Evolutionary conservation across 2,329 filamentous ascomycete genomes (phyloP).

Genomic region (Neonectria sp.): DNA sequence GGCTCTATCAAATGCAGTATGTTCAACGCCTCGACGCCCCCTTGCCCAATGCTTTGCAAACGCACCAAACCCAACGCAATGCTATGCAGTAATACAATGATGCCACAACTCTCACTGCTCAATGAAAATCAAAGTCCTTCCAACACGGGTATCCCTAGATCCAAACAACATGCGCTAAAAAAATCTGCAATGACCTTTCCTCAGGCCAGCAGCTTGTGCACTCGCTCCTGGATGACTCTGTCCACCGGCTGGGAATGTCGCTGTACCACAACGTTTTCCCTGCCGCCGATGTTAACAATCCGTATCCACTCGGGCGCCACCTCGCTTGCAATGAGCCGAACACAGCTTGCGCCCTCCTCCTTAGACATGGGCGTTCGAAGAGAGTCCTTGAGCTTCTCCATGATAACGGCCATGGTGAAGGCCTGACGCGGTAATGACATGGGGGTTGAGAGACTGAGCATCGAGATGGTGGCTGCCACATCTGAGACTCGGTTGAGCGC

Average conservation of each 20-base stretch:
- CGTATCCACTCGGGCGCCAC: constrained; percentile 71
- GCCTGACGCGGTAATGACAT: constrained; percentile 70
- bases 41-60: constrained; percentile 38
- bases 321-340: constrained; percentile 67
- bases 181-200: not conserved
- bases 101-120: constrained; percentile 21
- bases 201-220: constrained; percentile 52
- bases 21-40: constrained; percentile 38
- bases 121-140: constrained; percentile 17
- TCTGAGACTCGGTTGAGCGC: constrained; percentile 79
- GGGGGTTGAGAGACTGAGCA: constrained; percentile 71
- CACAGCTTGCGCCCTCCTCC: constrained; percentile 66
- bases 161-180: constrained; percentile 22
- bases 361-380: constrained; percentile 68
- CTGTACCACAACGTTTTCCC: constrained; percentile 72
- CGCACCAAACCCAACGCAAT: constrained; percentile 30
- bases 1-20: constrained; percentile 27
- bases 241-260: constrained; percentile 58
- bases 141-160: constrained; percentile 37
- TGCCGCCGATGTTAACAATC: constrained; percentile 65
- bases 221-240: constrained; percentile 55
- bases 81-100: constrained; percentile 17
- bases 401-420: constrained; percentile 75
- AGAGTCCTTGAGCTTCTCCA: constrained; percentile 79
- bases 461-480: constrained; percentile 76